These are phyloP conservation scores for Leccinum arenicola DNA, from an alignment of 768 basidiomycete species.

Conservation along the genomic window DNA sequence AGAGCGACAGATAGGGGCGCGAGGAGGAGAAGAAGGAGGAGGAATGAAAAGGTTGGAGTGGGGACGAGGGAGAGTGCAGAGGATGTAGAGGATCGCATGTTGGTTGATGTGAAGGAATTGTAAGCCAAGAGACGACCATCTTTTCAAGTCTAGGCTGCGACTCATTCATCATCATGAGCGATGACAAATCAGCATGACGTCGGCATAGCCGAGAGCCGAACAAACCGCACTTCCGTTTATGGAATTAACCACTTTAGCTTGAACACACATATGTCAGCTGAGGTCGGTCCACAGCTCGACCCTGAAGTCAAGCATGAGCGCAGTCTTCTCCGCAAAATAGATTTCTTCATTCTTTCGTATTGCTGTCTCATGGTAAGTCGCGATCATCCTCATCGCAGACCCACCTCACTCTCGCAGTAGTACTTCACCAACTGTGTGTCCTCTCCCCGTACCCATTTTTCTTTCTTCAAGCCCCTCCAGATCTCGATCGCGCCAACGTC, in stretches of 20 bases:
- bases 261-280: neutral
- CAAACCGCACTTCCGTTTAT: neutral
- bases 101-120: neutral
- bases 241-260: neutral
- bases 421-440: constrained; percentile 65
- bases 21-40: constrained; percentile 9
- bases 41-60: neutral
- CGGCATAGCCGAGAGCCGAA: constrained; percentile 7
- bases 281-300: neutral
- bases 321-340: constrained; percentile 54
- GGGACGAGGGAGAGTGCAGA: neutral
- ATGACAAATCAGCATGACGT: constrained; percentile 11
- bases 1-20: constrained; percentile 16
- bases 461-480: constrained; percentile 28
- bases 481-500: constrained; percentile 67
- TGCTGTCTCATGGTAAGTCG: constrained; percentile 60
- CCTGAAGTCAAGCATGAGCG: constrained; percentile 35
- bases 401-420: constrained; percentile 42
- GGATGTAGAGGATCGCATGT: constrained; percentile 10
- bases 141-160: neutral
- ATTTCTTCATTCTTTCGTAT: constrained; percentile 70
- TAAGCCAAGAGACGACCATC: neutral
- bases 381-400: constrained; percentile 1
- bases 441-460: no score
- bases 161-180: neutral